phyloP scores from a whole-genome alignment of 352 stramenopile genomes.

The Plasmopara viticola region DNA sequence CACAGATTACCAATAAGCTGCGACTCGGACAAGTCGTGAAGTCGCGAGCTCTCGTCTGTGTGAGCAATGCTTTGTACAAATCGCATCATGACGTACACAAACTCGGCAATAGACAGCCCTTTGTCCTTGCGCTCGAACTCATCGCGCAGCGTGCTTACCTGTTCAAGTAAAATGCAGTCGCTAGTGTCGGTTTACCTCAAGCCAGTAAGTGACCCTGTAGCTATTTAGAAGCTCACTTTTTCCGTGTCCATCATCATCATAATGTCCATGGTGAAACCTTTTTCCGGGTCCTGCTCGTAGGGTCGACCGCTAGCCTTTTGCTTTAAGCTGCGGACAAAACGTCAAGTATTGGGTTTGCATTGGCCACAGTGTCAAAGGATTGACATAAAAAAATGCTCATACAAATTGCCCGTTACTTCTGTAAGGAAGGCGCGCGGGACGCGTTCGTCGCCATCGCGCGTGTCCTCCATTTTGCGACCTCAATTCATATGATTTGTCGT shows the following conservation, averaged over 20 bases:
- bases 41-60: conserved; percentile 56
- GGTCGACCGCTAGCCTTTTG: conserved; percentile 19
- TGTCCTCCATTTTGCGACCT: conserved; percentile 1
- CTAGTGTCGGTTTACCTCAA: neutral
- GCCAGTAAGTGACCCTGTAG: neutral
- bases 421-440: conserved; percentile 34
- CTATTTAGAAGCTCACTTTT: conserved; percentile 31
- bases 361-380: neutral
- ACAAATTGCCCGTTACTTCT: conserved; percentile 28
- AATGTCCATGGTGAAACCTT: conserved; percentile 87
- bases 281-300: conserved; percentile 74
- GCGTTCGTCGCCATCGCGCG: conserved; percentile 7
- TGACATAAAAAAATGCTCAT: neutral
- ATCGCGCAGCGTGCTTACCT: conserved; percentile 69
- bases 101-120: conserved; percentile 76
- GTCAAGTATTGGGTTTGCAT: neutral
- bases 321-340: conserved; percentile 10
- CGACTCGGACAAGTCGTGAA: conserved; percentile 56
- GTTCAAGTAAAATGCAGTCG: neutral
- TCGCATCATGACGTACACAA: conserved; percentile 84
- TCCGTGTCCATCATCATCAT: conserved; percentile 90
- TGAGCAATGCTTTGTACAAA: conserved; percentile 55
- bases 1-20: conserved; percentile 82
- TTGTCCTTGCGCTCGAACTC: conserved; percentile 83
- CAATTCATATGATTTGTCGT: no score